Percentiles rank a stretch among this genome's conserved stretches.
These are phyloP conservation scores for Suillus hirtellus DNA, from an alignment of 768 basidiomycete species.

Conservation along the genomic window DNA sequence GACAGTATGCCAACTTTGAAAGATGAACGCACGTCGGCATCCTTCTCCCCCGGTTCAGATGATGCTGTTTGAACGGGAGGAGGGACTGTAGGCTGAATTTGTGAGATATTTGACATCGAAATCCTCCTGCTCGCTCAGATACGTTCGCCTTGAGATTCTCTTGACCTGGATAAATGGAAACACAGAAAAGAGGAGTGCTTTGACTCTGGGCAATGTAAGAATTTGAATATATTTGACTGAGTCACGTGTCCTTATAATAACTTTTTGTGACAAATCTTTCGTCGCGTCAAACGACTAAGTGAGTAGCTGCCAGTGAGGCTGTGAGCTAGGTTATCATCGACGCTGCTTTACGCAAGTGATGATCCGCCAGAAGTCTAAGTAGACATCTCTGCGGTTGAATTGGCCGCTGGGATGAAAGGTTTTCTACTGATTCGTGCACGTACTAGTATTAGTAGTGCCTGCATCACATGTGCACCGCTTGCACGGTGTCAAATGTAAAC, in stretches of 20 bases:
- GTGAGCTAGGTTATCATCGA: not conserved
- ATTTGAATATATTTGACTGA: not conserved
- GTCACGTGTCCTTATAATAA: not conserved
- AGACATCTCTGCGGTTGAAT: not conserved
- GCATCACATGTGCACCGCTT: not conserved
- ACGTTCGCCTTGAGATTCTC: not conserved
- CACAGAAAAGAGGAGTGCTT: not conserved
- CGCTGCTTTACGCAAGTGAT: not conserved
- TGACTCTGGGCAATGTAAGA: not conserved
- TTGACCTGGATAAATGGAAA: not conserved
- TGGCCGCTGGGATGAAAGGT: not conserved
- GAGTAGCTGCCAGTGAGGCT: not conserved
- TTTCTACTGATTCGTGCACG: not conserved
- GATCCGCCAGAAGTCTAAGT: not conserved
- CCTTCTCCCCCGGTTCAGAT: constrained; percentile 28
- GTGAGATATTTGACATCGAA: constrained; percentile 34
- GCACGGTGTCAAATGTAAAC: not conserved
- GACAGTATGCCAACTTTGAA: not conserved
- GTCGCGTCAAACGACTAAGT: not conserved
- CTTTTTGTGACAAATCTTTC: not conserved
- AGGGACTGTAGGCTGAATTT: constrained; percentile 26
- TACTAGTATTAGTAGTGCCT: no score
- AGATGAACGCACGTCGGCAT: constrained; percentile 29
- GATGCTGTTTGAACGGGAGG: constrained; percentile 28
- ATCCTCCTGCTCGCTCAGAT: not conserved